A percentile compares a stretch with the other conserved stretches of the same genome.
Conservation (phyloP, 768 basidiomycete species). For the Kwoniella bestiolae region DNA sequence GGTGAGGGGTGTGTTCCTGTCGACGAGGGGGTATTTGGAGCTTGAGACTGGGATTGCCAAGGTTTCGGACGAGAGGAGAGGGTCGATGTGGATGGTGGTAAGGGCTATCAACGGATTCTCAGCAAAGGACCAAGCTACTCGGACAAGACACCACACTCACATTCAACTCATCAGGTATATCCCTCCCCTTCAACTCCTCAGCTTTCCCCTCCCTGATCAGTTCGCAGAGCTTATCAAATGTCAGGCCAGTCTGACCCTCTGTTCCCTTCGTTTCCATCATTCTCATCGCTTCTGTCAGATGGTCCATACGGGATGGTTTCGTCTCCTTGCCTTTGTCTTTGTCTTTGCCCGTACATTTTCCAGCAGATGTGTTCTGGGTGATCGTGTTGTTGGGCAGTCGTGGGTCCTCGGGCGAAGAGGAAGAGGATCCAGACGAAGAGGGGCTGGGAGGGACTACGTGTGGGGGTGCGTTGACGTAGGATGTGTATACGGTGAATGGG, state of each 20-base stretch:
- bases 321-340: too few species aligned
- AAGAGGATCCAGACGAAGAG: too few species aligned
- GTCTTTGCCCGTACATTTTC: too few species aligned
- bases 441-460: background rate
- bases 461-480: constrained; percentile 2
- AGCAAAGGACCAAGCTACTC: too few species aligned
- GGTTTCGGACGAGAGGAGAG: constrained; percentile 24
- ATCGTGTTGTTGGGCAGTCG: too few species aligned
- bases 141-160: too few species aligned
- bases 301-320: constrained; percentile 9
- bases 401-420: too few species aligned
- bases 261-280: constrained; percentile 28
- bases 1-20: too few species aligned
- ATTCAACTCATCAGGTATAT: constrained; percentile 39
- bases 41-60: constrained; percentile 12
- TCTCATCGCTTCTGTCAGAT: constrained; percentile 30
- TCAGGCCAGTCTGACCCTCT: constrained; percentile 24
- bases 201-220: constrained; percentile 41
- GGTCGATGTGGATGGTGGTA: constrained; percentile 15
- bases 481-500: constrained; percentile 30
- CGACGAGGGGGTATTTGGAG: too few species aligned
- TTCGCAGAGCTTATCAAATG: constrained; percentile 31
- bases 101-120: too few species aligned
- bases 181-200: constrained; percentile 28
- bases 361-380: too few species aligned